These are phyloP conservation scores for Aspergillus eucalypticola DNA, from an alignment of 2,329 filamentous ascomycete species.

Conservation along the genomic window DNA sequence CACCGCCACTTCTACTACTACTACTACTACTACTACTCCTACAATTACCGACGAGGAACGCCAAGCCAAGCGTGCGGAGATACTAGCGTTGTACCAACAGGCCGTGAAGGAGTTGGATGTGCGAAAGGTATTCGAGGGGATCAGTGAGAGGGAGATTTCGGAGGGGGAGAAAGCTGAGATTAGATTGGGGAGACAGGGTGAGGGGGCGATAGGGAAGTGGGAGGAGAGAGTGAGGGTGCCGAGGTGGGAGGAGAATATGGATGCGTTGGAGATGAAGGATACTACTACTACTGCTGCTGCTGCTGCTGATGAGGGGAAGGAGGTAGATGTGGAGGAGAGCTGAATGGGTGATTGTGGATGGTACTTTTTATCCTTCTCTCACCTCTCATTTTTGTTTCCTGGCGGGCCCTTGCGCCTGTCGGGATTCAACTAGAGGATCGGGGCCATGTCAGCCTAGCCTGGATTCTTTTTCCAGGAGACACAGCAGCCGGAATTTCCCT, in stretches of 20 bases:
- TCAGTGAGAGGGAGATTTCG: slow-evolving; percentile 15
- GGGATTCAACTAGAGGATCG: not conserved
- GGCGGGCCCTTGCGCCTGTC: not conserved
- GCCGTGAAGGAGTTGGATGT: slow-evolving; percentile 64
- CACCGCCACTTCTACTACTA: not conserved
- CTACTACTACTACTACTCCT: not conserved
- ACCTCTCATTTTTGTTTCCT: too few relatives aligned
- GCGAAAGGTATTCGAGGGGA: slow-evolving; percentile 60
- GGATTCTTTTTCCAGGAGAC: not conserved
- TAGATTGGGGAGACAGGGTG: slow-evolving; percentile 31
- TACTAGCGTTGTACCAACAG: slow-evolving; percentile 36
- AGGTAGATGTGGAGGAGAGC: not conserved
- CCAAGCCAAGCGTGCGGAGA: slow-evolving; percentile 36
- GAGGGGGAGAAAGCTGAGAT: slow-evolving; percentile 30
- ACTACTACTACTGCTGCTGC: not conserved
- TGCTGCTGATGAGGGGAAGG: slow-evolving; percentile 1
- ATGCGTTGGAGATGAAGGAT: slow-evolving; percentile 37
- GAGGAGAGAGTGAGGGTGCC: slow-evolving; percentile 34
- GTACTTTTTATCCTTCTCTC: not conserved
- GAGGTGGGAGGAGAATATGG: slow-evolving; percentile 43
- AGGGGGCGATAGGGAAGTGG: slow-evolving; percentile 33
- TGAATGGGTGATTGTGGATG: not conserved
- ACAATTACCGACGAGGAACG: slow-evolving; percentile 30
- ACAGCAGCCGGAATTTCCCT: not conserved
- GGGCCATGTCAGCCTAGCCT: not conserved